A percentile compares a stretch with the other conserved stretches of the same genome.
Evolutionary conservation across 352 stramenopile genomes (phyloP).

Genomic region (Phytophthora vignae): DNA sequence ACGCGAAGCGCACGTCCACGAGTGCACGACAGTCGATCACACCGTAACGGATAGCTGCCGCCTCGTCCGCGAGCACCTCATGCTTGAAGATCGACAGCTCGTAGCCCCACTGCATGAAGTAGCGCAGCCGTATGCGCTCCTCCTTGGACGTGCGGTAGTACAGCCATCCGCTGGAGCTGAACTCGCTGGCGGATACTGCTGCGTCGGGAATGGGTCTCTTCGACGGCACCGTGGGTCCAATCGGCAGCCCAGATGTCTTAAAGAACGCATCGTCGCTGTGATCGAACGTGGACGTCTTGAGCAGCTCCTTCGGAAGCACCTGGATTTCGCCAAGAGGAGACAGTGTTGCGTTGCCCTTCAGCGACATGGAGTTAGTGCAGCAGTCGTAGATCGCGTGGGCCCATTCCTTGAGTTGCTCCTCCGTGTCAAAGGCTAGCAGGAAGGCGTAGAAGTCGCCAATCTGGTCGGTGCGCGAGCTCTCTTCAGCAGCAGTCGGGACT

Average conservation of each 20-base stretch:
- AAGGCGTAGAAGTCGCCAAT: conserved; percentile 85
- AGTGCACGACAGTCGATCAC: conserved; percentile 88
- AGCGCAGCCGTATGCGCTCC: conserved; percentile 83
- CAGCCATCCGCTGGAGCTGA: conserved; percentile 84
- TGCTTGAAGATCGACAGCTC: conserved; percentile 93
- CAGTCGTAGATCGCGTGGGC: conserved; percentile 84
- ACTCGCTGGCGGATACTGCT: conserved; percentile 40
- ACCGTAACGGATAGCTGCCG: conserved; percentile 82
- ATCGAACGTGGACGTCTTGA: conserved; percentile 86
- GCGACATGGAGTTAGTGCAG: conserved; percentile 89
- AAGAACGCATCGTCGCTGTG: conserved; percentile 53
- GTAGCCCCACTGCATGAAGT: conserved; percentile 90
- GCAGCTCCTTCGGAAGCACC: conserved; percentile 81
- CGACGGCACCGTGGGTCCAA: conserved; percentile 23
- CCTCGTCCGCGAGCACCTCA: conserved; percentile 82
- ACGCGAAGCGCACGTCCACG: conserved; percentile 84
- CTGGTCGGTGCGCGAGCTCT: conserved; percentile 67
- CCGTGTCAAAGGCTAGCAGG: conserved; percentile 80
- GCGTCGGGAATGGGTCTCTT: conserved; percentile 25
- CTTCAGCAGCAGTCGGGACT: conserved; percentile 65
- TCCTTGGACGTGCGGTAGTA: conserved; percentile 88
- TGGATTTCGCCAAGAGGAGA: conserved; percentile 77
- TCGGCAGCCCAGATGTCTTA: conserved; percentile 36
- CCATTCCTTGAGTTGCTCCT: conserved; percentile 78
- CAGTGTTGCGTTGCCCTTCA: conserved; percentile 73